phyloP scores from a whole-genome alignment of 768 basidiomycete genomes.

The Chiua virens region DNA sequence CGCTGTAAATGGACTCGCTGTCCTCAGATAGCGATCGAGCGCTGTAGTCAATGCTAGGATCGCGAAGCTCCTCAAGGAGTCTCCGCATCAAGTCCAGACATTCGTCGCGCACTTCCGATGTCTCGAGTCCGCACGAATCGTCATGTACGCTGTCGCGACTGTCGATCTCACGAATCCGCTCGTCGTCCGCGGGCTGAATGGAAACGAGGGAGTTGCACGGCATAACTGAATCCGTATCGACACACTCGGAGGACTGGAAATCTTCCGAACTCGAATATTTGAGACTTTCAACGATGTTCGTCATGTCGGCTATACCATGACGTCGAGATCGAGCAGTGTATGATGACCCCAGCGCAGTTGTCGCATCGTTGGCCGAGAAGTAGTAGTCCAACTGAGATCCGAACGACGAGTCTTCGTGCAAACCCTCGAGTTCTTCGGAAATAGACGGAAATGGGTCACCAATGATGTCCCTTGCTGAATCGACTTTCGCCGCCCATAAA shows the following conservation, averaged over 20 bases:
- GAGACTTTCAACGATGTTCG: neutral
- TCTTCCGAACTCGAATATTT: neutral
- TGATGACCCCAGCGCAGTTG: neutral
- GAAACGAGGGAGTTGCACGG: neutral
- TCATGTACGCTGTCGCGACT: neutral
- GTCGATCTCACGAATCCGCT: neutral
- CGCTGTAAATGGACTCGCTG: neutral
- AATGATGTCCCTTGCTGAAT: too few relatives aligned
- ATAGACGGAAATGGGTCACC: too few relatives aligned
- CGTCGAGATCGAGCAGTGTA: constrained; percentile 9
- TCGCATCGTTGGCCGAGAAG: neutral
- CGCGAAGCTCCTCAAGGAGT: constrained; percentile 11
- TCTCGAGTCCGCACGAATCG: neutral
- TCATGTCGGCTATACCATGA: constrained; percentile 13
- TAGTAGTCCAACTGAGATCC: neutral
- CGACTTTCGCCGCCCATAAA: too few relatives aligned
- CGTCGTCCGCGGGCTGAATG: neutral
- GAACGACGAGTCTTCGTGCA: neutral
- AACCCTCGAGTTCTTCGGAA: too few relatives aligned
- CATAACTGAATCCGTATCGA: neutral
- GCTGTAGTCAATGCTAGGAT: constrained; percentile 5
- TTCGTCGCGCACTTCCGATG: neutral
- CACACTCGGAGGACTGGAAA: neutral
- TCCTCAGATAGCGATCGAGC: constrained; percentile 5
- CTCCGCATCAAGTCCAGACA: constrained; percentile 7